A percentile compares a stretch with the other conserved stretches of the same genome.
phyloP scores from a whole-genome alignment of 371 early-diverging fungal genomes.

The Lichtheimia ornata region DNA sequence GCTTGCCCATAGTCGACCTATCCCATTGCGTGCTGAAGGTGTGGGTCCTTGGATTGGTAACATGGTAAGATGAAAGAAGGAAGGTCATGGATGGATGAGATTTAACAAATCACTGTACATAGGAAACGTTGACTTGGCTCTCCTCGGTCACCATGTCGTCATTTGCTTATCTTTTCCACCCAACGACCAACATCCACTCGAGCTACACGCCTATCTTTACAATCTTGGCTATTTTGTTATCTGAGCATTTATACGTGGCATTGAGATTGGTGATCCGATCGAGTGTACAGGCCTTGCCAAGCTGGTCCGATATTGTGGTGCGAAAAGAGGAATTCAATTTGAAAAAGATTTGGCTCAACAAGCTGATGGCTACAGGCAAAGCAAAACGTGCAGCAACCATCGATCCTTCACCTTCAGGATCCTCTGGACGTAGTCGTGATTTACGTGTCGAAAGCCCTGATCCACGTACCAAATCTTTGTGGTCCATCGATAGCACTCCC shows the following conservation, averaged over 20 bases:
- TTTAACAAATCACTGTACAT: background rate
- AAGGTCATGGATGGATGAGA: background rate
- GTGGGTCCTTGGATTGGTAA: conserved; percentile 87
- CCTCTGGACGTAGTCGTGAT: background rate
- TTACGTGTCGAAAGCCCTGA: background rate
- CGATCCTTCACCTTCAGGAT: background rate
- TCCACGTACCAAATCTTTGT: background rate
- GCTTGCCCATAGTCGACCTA: conserved; percentile 61
- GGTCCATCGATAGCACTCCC: background rate
- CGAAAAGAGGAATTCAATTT: conserved; percentile 42
- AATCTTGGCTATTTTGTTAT: conserved; percentile 37
- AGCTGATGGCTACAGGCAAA: conserved; percentile 11
- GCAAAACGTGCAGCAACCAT: background rate
- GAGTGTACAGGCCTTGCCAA: conserved; percentile 33
- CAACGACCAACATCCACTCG: conserved; percentile 48
- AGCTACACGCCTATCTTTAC: conserved; percentile 44
- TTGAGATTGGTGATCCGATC: conserved; percentile 30
- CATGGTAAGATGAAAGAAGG: conserved; percentile 39
- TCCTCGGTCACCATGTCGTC: conserved; percentile 78
- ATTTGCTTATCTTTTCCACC: conserved; percentile 70
- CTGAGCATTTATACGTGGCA: conserved; percentile 48
- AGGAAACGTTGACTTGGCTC: conserved; percentile 63
- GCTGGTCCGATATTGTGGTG: conserved; percentile 35
- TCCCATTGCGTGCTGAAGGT: conserved; percentile 76
- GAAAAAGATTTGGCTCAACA: conserved; percentile 43